A percentile compares a stretch with the other conserved stretches of the same genome.
Evolutionary conservation across 495 filamentous ascomycete genomes (phyloP).

Genomic region (Tuber borchii): DNA sequence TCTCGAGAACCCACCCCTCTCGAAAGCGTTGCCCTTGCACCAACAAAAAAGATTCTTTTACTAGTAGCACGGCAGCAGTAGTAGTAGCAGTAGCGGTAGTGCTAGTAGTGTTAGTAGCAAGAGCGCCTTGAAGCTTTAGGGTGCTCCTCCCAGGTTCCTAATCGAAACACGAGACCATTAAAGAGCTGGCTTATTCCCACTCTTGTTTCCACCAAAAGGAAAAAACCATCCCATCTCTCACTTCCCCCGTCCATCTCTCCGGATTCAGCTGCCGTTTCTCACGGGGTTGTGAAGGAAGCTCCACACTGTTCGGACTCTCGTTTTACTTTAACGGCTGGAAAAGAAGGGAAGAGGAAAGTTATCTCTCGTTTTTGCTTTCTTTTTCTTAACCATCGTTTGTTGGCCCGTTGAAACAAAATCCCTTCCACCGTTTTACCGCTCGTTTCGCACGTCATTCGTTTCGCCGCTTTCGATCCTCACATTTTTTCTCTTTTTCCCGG

Average conservation of each 20-base stretch:
- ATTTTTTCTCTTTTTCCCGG: not conserved
- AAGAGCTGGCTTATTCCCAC: not conserved
- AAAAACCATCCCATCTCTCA: not conserved
- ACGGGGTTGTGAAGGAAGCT: not conserved
- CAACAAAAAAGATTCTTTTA: not conserved
- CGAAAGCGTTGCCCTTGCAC: not conserved
- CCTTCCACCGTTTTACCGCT: not conserved
- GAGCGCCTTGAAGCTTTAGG: not conserved
- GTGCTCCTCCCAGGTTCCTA: not conserved
- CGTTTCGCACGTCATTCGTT: conserved; percentile 1
- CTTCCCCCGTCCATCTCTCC: not conserved
- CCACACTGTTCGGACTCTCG: not conserved
- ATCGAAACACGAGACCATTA: not conserved
- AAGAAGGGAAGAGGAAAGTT: not conserved
- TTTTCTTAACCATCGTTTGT: not conserved
- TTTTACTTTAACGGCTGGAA: not conserved
- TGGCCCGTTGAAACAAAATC: not conserved
- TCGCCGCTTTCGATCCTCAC: conserved; percentile 2
- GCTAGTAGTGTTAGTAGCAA: not conserved
- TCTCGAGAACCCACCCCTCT: not conserved
- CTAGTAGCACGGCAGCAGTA: not conserved
- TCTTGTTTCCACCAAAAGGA: not conserved
- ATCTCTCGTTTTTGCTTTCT: not conserved
- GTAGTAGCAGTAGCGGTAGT: not conserved
- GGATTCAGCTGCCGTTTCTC: not conserved